Percentiles rank a stretch among this genome's conserved stretches.
Evolutionary conservation across 2,329 filamentous ascomycete species (phyloP).

Genomic region (Septoria petroselini): DNA sequence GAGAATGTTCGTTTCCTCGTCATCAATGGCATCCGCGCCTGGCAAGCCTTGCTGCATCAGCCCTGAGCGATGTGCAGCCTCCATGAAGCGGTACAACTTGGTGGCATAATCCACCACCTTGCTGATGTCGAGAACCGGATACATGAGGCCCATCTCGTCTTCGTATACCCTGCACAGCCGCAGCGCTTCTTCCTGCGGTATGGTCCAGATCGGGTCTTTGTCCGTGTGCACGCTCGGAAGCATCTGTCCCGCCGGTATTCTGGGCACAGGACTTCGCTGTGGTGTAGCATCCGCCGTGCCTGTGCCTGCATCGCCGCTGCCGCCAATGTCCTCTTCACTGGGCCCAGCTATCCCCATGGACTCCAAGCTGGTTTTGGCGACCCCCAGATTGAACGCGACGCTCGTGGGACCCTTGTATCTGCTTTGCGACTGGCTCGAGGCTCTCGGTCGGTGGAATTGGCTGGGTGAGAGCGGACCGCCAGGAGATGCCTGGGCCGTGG

Average conservation of each 20-base stretch:
- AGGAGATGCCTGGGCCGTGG: constrained; percentile 25
- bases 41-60: constrained; percentile 55
- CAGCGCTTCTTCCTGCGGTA: constrained; percentile 74
- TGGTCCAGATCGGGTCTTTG: constrained; percentile 76
- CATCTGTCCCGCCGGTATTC: constrained; percentile 21
- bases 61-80: constrained; percentile 59
- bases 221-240: constrained; percentile 42
- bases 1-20: constrained; percentile 66
- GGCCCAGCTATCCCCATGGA: constrained; percentile 79
- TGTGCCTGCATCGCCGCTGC: constrained; percentile 26
- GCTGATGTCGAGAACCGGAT: constrained; percentile 76
- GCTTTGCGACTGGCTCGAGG: constrained; percentile 46
- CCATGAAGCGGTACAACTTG: constrained; percentile 69
- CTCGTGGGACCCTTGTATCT: constrained; percentile 83
- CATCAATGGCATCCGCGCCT: constrained; percentile 58
- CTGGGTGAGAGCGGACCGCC: constrained; percentile 35
- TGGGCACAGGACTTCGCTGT: constrained; percentile 17
- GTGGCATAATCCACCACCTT: constrained; percentile 67
- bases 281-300: constrained; percentile 23
- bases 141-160: constrained; percentile 90
- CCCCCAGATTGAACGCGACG: constrained; percentile 77
- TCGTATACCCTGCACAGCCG: constrained; percentile 77
- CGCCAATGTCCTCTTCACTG: constrained; percentile 61
- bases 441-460: constrained; percentile 33
- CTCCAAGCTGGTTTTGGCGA: constrained; percentile 81